Conservation (phyloP, 257 asterid species). For the Nicotiana attenuata region DNA sequence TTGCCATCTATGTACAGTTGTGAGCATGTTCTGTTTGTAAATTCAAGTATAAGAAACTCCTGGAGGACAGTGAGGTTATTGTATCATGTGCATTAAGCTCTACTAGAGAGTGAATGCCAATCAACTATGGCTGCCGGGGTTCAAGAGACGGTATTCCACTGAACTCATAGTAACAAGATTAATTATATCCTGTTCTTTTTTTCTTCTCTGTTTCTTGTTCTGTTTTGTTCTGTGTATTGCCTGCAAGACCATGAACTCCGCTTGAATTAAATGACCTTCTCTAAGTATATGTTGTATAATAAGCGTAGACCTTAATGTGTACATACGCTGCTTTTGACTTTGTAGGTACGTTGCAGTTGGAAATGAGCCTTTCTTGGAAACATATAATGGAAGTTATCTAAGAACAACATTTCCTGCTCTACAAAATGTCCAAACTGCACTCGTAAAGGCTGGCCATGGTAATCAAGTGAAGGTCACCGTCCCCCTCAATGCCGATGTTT, state of each 20-base stretch:
- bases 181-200: neutral
- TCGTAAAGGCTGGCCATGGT: slow-evolving; percentile 69
- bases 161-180: neutral
- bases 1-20: too few species aligned
- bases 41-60: too few species aligned
- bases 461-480: slow-evolving; percentile 77
- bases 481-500: slow-evolving; percentile 86
- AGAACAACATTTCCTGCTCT: slow-evolving; percentile 62
- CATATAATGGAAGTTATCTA: slow-evolving; percentile 57
- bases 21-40: too few species aligned
- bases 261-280: neutral
- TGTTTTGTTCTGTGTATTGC: neutral
- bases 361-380: slow-evolving; percentile 63
- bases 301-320: neutral
- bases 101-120: too few species aligned
- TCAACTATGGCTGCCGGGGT: too few species aligned
- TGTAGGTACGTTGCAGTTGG: slow-evolving; percentile 65
- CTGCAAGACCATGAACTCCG: neutral
- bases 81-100: too few species aligned
- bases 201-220: neutral
- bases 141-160: too few species aligned
- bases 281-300: neutral
- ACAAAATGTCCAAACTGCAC: slow-evolving; percentile 72
- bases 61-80: too few species aligned
- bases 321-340: neutral